Evolutionary conservation across 495 filamentous ascomycete genomes (phyloP), one percentile per base, ranked within the genome.

Genomic region (Letharia lupina): DNA sequence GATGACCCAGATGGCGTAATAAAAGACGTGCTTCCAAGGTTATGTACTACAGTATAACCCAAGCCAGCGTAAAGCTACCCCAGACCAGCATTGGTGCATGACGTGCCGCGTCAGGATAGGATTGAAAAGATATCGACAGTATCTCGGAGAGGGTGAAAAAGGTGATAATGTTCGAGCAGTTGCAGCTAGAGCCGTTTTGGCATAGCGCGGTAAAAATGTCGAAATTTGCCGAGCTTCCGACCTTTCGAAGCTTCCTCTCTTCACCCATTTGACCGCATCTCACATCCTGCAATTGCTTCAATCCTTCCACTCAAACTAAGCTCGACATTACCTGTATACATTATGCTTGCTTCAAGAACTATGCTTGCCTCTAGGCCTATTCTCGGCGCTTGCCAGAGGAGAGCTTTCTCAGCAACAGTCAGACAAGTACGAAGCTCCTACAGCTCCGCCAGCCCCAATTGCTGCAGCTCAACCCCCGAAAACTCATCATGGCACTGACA

Each of bases 321-420:
- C 48, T 31, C 23, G 48, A 31, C 23, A 15, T 31, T 56, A 52
- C 10, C 28, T 56, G 23, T 56, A 16, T 56, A 56, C 12, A 56
- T 56, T 3, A 56, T 56, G 52, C 28, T 56, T 13, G 31, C 52
- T 31, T 56, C 52, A 33, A 56, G 52, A 35, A 56, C 52, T 12
- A 54, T 66, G 64, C 10, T 66, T 23, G 64, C 64, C 33, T 67
- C 68, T 80, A 87, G 86, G 72, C 86, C 82, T 75, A 81, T 84
- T 78, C 88, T 90, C 80, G 80, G 81, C 72, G 77, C 84, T 70
- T 80, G 82, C 81, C 91, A 96, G 85, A 84, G 89, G 80, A 87
- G 94, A 75, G 86, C 91, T 77, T 98, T 98, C 86, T 96, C 94
- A 73, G 91, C 85, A 73, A 94, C 92, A 76, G 88, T 93, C 71